These are phyloP conservation scores for Paraglomus brasilianum DNA, from an alignment of 192 early-diverging fungal species.

Conservation along the genomic window DNA sequence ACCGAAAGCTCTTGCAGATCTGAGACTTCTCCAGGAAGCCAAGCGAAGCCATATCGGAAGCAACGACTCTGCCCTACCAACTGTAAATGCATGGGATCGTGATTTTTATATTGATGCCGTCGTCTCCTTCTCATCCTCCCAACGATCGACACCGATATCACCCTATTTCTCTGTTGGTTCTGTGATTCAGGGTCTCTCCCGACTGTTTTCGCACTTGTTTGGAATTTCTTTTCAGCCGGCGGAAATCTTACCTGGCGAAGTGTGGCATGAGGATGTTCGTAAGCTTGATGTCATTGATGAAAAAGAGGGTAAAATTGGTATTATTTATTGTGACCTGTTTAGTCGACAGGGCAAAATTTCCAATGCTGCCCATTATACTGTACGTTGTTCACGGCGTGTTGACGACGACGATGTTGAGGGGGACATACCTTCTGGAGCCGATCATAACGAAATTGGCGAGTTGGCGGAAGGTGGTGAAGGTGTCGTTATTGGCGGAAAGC, in stretches of 20 bases:
- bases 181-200: slow-evolving; percentile 82
- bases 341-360: slow-evolving; percentile 71
- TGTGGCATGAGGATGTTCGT: slow-evolving; percentile 89
- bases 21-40: slow-evolving; percentile 46
- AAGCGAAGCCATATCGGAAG: slow-evolving; percentile 34
- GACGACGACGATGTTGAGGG: slow-evolving; percentile 70
- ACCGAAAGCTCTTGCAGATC: slow-evolving; percentile 54
- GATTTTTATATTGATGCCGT: slow-evolving; percentile 62
- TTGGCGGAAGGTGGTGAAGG: slow-evolving; percentile 38
- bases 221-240: slow-evolving; percentile 81
- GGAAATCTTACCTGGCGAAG: slow-evolving; percentile 69
- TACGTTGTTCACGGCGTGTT: slow-evolving; percentile 82
- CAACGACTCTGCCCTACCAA: slow-evolving; percentile 12
- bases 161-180: slow-evolving; percentile 88
- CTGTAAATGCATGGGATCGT: slow-evolving; percentile 81
- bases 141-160: slow-evolving; percentile 50
- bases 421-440: slow-evolving; percentile 42
- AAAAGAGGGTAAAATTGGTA: slow-evolving; percentile 79
- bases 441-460: slow-evolving; percentile 36
- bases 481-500: slow-evolving; percentile 36
- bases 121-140: slow-evolving; percentile 40
- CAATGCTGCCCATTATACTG: slow-evolving; percentile 94
- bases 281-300: slow-evolving; percentile 92
- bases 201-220: slow-evolving; percentile 82
- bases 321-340: slow-evolving; percentile 94